These are phyloP conservation scores for Cryptosporidium muris DNA, from an alignment of 169 alveolate genomes.

Conservation along the genomic window DNA sequence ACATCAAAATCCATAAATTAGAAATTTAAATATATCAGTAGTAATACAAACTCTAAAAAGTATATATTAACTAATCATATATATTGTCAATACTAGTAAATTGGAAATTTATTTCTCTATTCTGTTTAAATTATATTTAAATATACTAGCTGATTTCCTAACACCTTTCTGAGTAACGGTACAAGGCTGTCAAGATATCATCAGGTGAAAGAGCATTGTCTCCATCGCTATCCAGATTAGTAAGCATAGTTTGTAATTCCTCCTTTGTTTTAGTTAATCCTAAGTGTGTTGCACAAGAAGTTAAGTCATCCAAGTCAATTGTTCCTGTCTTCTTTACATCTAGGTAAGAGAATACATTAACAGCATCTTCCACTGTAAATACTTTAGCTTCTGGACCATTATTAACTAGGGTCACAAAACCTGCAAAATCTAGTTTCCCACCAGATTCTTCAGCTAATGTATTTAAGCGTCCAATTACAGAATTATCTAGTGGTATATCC, in stretches of 20 bases:
- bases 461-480: conserved; percentile 60
- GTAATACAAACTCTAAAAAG: too few species aligned
- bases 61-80: too few species aligned
- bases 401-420: conserved; percentile 55
- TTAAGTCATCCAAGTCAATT: conserved; percentile 57
- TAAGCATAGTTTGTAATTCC: conserved; percentile 81
- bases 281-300: conserved; percentile 75
- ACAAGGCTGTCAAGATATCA: conserved; percentile 74
- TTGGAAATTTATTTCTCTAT: too few species aligned
- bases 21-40: not conserved
- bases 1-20: conserved; percentile 12
- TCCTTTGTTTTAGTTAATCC: conserved; percentile 82
- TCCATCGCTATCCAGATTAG: conserved; percentile 80
- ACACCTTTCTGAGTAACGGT: conserved; percentile 65
- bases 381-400: conserved; percentile 48
- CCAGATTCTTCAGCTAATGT: conserved; percentile 64
- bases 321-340: conserved; percentile 65
- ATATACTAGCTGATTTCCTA: not conserved
- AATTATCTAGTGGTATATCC: conserved; percentile 67
- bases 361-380: conserved; percentile 67
- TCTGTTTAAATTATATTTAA: too few species aligned
- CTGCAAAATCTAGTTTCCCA: conserved; percentile 70
- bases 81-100: too few species aligned
- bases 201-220: conserved; percentile 81
- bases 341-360: conserved; percentile 43